Conservation (phyloP, 1,284 basidiomycete species). For the Trichosporon faecale region DNA sequence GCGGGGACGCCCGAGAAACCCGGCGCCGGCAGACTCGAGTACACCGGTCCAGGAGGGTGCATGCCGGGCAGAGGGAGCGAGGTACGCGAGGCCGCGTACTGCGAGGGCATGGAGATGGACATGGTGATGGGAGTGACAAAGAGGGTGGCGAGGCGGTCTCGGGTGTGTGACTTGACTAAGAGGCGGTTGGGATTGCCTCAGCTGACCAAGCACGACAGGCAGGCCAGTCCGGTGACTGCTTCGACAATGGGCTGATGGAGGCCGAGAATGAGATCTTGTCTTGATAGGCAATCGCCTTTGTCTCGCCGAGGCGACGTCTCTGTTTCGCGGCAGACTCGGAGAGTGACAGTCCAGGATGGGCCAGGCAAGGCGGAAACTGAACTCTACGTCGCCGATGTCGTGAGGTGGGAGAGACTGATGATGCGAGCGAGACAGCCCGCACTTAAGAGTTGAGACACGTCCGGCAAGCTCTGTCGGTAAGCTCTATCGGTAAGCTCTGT, state of each 20-base stretch:
- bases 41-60: neutral
- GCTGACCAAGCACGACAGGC: neutral
- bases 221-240: neutral
- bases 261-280: neutral
- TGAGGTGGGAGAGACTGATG: neutral
- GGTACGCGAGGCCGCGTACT: neutral
- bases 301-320: neutral
- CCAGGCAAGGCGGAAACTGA: neutral
- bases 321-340: neutral
- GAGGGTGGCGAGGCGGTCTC: neutral
- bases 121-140: neutral
- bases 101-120: neutral
- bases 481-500: neutral
- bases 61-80: neutral
- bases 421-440: neutral
- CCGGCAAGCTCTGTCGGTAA: neutral
- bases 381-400: neutral
- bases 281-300: neutral
- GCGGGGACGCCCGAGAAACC: neutral
- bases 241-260: neutral
- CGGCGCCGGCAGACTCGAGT: neutral
- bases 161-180: neutral
- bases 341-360: too few relatives aligned
- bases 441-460: neutral
- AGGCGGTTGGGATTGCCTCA: neutral